Evolutionary conservation across 495 filamentous ascomycete genomes (phyloP), one percentile per base, ranked within the genome.

Genomic region (Opeltia flavorubescens): DNA sequence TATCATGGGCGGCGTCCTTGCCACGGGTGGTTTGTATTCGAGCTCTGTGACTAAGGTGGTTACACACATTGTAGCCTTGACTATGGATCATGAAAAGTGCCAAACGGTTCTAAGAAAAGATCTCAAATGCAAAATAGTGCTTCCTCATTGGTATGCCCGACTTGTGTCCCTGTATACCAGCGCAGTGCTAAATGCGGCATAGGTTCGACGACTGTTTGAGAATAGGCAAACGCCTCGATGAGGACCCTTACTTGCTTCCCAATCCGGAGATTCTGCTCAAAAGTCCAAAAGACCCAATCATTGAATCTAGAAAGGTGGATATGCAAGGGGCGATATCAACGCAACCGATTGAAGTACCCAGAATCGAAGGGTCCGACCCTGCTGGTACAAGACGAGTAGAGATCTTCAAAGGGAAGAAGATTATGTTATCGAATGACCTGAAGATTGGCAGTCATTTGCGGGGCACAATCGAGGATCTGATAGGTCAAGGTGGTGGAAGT

Each of bases 121-220:
- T 31, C 62, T 84, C 20, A 76, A 75, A 34, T 72, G 72, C 63
- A 88, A 86, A 60, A 81, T 93, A 47, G 84, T 98, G n/a, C 69
- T 96, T 42, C 93, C 93, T 25, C 93, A 99, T 59, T 96, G 93
- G 91, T 87, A 70, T 17, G 15, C 21, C 51, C 5, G 21, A 20
- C 18, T 6, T 2, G 34, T 17, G 15, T 8, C 6, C 7, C 6
- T 36, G 6, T 8, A n/a, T n/a, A n/a, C n/a, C 0, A 17, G 26
- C 12, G 7, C 17, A 9, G 42, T 31, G 44, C 59, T 69, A 50
- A 68, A 46, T 7, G 5, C 28, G 9, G 7, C 15, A 28, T 43
- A 89, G 84, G 85, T 95, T 99, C 56, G 91, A 96, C 52, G 89
- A 95, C 57, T 99, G 91, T 60, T 73, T 99, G 28, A 87, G 83